These are phyloP conservation scores for Friedmanniomyces simplex DNA, from an alignment of 495 filamentous ascomycete genomes.

Conservation along the genomic window DNA sequence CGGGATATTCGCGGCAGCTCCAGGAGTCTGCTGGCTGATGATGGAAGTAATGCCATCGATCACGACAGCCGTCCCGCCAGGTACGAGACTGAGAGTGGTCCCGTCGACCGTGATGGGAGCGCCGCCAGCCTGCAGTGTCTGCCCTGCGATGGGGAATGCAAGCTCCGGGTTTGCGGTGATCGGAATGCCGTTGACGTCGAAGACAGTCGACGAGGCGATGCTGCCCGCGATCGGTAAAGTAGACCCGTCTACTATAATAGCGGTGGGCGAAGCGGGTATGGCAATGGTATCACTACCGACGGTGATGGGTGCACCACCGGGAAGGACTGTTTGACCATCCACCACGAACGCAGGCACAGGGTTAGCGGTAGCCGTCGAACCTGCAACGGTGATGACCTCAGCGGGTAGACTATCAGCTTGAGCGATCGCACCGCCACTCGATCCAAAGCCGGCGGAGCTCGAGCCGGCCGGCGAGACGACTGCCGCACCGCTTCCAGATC, in stretches of 20 bases:
- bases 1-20: conserved; percentile 19
- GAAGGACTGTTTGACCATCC: conserved; percentile 11
- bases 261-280: background rate
- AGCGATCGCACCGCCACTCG: background rate
- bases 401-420: background rate
- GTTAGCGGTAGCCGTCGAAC: conserved; percentile 8
- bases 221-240: background rate
- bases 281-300: background rate
- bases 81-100: conserved; percentile 23
- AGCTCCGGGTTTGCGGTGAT: background rate
- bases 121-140: conserved; percentile 23
- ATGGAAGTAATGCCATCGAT: conserved; percentile 11
- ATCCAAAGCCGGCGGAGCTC: background rate
- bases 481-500: background rate
- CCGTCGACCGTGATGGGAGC: conserved; percentile 21
- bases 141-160: conserved; percentile 22
- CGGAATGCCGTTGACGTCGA: conserved; percentile 3
- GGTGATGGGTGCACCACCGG: conserved; percentile 21
- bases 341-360: conserved; percentile 8
- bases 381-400: conserved; percentile 9
- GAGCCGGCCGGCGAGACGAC: background rate
- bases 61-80: conserved; percentile 22
- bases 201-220: background rate
- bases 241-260: conserved; percentile 9
- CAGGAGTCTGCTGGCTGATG: conserved; percentile 1